These are phyloP conservation scores for Rosa chinensis DNA, from an alignment of 306 rosid genomes.

Conservation along the genomic window DNA sequence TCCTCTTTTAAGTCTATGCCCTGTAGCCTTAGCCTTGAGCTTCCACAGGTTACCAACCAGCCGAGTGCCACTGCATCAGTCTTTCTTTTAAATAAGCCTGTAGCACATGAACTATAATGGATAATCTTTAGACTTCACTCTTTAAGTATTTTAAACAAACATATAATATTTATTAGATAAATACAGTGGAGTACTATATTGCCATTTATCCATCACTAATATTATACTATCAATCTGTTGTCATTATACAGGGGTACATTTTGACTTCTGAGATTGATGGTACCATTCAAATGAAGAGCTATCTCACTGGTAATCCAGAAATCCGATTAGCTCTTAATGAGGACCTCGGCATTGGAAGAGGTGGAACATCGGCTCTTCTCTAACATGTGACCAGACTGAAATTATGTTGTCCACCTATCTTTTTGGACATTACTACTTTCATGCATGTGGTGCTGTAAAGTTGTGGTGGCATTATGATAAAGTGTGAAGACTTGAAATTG, in stretches of 20 bases:
- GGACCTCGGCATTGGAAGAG: conserved; percentile 73
- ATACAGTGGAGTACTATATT: neutral
- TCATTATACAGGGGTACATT: conserved; percentile 70
- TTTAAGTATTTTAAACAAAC: neutral
- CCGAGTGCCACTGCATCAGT: neutral
- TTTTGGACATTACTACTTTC: neutral
- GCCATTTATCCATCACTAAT: neutral
- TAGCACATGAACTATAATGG: neutral
- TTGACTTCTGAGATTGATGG: conserved; percentile 93
- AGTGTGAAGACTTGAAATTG: conserved; percentile 12
- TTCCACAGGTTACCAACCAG: neutral
- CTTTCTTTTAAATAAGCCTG: neutral
- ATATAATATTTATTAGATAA: neutral
- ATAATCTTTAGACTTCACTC: neutral
- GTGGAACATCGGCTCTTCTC: conserved; percentile 41
- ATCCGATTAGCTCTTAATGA: conserved; percentile 84
- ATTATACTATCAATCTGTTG: conserved; percentile 21
- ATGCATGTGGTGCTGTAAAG: conserved; percentile 21
- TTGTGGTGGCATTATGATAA: conserved; percentile 5
- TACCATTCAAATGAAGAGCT: conserved; percentile 92
- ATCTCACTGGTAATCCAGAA: conserved; percentile 87
- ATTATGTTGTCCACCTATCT: neutral
- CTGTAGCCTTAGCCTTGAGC: neutral
- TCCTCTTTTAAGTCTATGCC: neutral
- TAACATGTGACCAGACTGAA: neutral